phyloP scores from a whole-genome alignment of 805 yeast species.

The Diddensiella caesifluorescens region DNA sequence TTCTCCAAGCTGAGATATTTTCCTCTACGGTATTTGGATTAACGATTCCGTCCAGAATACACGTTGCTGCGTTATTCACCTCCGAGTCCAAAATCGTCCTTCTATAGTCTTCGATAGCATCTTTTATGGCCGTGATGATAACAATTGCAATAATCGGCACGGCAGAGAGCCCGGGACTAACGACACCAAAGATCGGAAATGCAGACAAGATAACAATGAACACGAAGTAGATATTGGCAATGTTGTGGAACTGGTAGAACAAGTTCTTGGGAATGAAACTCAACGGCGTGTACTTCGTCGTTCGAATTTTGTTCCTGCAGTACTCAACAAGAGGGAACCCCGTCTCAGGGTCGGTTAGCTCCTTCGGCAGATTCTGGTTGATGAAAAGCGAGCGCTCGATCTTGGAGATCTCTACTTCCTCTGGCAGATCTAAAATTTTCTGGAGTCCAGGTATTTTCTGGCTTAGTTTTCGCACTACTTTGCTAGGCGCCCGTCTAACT shows the following conservation, averaged over 20 bases:
- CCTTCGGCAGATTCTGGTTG: slow-evolving; percentile 45
- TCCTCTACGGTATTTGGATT: slow-evolving; percentile 56
- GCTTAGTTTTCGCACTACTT: slow-evolving; percentile 13
- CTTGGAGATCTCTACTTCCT: slow-evolving; percentile 7
- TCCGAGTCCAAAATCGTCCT: slow-evolving; percentile 61
- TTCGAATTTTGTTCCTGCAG: slow-evolving; percentile 87
- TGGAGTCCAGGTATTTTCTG: slow-evolving; percentile 20
- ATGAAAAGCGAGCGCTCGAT: slow-evolving; percentile 41
- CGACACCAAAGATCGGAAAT: slow-evolving; percentile 68
- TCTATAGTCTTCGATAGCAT: slow-evolving; percentile 71
- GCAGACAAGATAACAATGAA: slow-evolving; percentile 59
- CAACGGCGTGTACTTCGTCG: slow-evolving; percentile 91
- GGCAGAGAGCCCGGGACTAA: slow-evolving; percentile 66
- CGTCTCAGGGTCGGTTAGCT: slow-evolving; percentile 48
- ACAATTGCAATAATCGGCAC: slow-evolving; percentile 81
- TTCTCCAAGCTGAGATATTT: slow-evolving; percentile 58
- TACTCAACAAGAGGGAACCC: slow-evolving; percentile 57
- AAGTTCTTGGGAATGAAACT: slow-evolving; percentile 84
- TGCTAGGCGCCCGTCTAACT: slow-evolving; percentile 1
- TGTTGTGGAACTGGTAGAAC: slow-evolving; percentile 71
- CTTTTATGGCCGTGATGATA: slow-evolving; percentile 65
- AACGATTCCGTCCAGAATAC: slow-evolving; percentile 45
- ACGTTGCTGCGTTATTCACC: slow-evolving; percentile 60
- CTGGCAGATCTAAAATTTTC: slow-evolving; percentile 14
- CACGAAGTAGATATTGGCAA: slow-evolving; percentile 87